Evolutionary conservation across 257 asterid species (phyloP), one percentile per base, ranked within the genome.

Genomic region (Cinchona pubescens): DNA sequence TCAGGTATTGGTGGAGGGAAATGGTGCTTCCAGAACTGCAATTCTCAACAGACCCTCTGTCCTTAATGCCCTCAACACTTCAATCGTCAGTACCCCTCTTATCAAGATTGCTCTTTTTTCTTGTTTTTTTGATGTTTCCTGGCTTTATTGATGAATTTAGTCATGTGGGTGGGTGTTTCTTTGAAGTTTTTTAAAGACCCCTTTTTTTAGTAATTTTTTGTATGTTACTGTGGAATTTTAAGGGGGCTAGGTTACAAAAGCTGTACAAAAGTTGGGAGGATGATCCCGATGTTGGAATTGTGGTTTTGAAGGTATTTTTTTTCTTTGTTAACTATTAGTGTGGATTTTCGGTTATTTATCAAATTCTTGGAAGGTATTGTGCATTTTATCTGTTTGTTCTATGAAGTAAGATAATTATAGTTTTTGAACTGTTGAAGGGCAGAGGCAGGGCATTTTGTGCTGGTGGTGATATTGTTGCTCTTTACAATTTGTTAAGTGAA

Each of bases 201-300:
- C 69, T 42, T 56, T 67, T 6, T 18, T 43, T 45, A 2, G 16
- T 51, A 16, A 11, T 55, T 29, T 76, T 2, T 38, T 3, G 42
- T 63, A 42, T 51, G 16, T n/a, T 30, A 4, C 16, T 51, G 21
- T 74, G 67, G 66, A 60, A 46, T 55, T 67, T 80, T 76, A 95
- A 51, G 99, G 90, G 69, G 59, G 75, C 82, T 42, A 86, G 95
- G 86, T 90, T 95, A 80, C 92, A 88, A 73, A 84, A 85, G 83
- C 82, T 95, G 84, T 95, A 92, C 85, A 83, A 74, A 79, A 91
- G 73, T 84, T 95, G 99, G 99, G 99, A 95, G 84, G 96, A 95
- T 19, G 83, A 89, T 71, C 93, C 91, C 53, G 82, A 63, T 67
- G 79, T 95, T 67, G 90, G 87, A 27, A 91, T 88, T 84, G 96